Evolutionary conservation across 176 grass and related monocot genomes (phyloP).

Genomic region (sorghum (Sorghum bicolor)): DNA sequence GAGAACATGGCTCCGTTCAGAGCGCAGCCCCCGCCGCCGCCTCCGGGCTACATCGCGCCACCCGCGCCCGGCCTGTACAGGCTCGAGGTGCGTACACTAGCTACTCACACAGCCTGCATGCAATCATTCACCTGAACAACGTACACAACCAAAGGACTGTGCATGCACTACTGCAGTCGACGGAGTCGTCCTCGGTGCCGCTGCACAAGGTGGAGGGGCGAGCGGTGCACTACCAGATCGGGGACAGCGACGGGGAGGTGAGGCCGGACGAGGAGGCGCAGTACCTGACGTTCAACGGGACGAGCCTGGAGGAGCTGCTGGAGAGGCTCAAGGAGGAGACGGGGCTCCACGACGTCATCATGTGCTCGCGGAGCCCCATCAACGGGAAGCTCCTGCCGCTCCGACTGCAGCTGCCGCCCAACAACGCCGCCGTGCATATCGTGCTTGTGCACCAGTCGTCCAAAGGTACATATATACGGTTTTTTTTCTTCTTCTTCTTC

Average conservation of each 20-base stretch:
- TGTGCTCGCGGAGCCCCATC: conserved; percentile 57
- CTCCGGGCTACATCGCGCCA: conserved; percentile 20
- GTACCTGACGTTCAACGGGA: conserved; percentile 63
- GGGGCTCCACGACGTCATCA: conserved; percentile 44
- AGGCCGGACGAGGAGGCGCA: conserved; percentile 10
- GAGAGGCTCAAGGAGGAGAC: conserved; percentile 54
- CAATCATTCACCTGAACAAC: no score
- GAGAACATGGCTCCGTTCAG: not conserved
- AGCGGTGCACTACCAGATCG: conserved; percentile 52
- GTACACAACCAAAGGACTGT: no score
- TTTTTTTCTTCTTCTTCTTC: no score
- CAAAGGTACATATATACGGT: no score
- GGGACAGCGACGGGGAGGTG: conserved; percentile 50
- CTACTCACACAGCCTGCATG: no score
- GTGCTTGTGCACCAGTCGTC: conserved; percentile 57
- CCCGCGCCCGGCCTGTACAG: not conserved
- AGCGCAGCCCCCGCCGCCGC: conserved; percentile 31
- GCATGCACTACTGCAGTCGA: conserved; percentile 8
- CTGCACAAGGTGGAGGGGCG: conserved; percentile 67
- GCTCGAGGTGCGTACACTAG: conserved; percentile 43
- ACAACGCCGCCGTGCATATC: conserved; percentile 65
- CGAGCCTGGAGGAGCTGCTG: conserved; percentile 54
- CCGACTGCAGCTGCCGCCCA: conserved; percentile 62
- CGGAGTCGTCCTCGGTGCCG: conserved; percentile 36
- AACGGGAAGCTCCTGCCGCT: conserved; percentile 60